Conservation (phyloP, 495 filamentous ascomycete genomes). For the Hypoxylon intermedium region DNA sequence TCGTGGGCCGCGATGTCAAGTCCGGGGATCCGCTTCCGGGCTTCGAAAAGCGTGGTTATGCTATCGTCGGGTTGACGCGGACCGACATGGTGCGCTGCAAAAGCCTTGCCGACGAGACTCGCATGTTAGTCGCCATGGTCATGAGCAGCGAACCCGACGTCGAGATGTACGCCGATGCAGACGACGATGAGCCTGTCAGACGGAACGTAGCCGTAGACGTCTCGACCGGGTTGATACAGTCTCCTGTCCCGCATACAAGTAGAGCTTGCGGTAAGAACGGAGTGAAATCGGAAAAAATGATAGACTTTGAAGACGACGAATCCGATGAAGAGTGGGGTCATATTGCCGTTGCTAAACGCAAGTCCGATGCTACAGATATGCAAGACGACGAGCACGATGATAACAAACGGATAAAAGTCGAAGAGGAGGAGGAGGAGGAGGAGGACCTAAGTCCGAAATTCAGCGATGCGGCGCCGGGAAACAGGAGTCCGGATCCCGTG, state of each 20-base stretch:
- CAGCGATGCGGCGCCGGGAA: conserved; percentile 43
- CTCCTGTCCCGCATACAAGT: not conserved
- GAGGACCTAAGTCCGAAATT: conserved; percentile 23
- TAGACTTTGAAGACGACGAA: conserved; percentile 30
- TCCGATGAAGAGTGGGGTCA: conserved; percentile 5
- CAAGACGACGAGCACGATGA: conserved; percentile 46
- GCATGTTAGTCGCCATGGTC: conserved; percentile 69
- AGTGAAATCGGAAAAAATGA: conserved; percentile 22
- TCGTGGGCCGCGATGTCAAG: conserved; percentile 70
- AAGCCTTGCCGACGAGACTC: conserved; percentile 73
- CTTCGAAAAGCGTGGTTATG: conserved; percentile 62
- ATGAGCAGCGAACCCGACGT: conserved; percentile 55
- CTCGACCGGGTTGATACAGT: conserved; percentile 23
- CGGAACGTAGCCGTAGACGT: conserved; percentile 13
- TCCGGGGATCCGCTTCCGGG: conserved; percentile 71
- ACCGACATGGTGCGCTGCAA: conserved; percentile 86
- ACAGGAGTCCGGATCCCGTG: conserved; percentile 11
- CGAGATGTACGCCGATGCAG: conserved; percentile 22
- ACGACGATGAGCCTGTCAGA: conserved; percentile 16
- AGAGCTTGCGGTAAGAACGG: not conserved
- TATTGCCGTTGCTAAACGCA: conserved; percentile 38
- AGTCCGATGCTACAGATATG: conserved; percentile 44
- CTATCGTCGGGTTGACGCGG: conserved; percentile 55
- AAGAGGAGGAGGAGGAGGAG: conserved; percentile 43
- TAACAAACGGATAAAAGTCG: conserved; percentile 39